Evolutionary conservation across 768 basidiomycete genomes (phyloP).

Genomic region (Tricholoma matsutake): DNA sequence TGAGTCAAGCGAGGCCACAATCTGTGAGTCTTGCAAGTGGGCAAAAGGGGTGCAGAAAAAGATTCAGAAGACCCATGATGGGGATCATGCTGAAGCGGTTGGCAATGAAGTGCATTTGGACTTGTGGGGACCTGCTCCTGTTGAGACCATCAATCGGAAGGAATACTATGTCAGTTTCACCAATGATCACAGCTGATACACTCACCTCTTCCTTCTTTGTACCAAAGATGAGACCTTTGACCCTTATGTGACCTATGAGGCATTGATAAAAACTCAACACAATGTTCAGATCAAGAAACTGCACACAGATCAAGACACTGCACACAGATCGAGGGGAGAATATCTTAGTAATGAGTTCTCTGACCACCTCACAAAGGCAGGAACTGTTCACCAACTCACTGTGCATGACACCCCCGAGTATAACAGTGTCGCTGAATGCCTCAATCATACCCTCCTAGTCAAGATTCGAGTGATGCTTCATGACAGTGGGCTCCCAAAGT

Average conservation of each 20-base stretch:
- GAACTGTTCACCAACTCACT: no score
- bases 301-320: no score
- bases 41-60: background rate
- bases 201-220: no score
- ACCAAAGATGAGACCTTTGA: no score
- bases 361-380: background rate
- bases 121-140: slow-evolving; percentile 33
- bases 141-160: slow-evolving; percentile 12
- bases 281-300: background rate
- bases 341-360: slow-evolving; percentile 1
- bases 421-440: slow-evolving; percentile 42
- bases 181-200: slow-evolving; percentile 21
- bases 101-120: slow-evolving; percentile 26
- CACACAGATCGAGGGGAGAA: no score
- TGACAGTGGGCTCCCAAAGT: no score
- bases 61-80: slow-evolving; percentile 1
- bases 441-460: slow-evolving; percentile 33
- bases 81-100: background rate
- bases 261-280: background rate
- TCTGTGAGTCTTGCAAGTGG: background rate
- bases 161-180: slow-evolving; percentile 29
- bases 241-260: no score
- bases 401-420: slow-evolving; percentile 28
- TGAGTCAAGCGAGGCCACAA: background rate
- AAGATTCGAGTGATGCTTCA: background rate